phyloP scores from a whole-genome alignment of 352 stramenopile genomes.

The Pythium insidiosum region DNA sequence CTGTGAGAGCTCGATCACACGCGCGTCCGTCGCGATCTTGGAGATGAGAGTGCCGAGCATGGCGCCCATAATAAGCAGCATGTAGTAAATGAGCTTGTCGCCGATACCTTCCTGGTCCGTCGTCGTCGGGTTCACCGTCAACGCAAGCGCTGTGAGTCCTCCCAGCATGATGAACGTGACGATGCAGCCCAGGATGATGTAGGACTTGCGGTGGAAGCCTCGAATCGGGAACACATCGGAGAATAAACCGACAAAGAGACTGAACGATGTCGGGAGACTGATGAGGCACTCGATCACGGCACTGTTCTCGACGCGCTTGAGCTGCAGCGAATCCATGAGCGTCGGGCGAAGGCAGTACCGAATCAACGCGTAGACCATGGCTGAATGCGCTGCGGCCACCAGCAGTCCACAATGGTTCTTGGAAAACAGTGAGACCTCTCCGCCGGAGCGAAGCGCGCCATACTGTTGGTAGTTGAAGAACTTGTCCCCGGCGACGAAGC shows the following conservation, averaged over 20 bases:
- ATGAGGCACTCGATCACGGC: conserved; percentile 63
- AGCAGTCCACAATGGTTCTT: conserved; percentile 43
- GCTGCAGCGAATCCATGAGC: conserved; percentile 54
- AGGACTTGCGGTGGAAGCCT: conserved; percentile 85
- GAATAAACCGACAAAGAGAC: conserved; percentile 82
- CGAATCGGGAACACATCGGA: conserved; percentile 82
- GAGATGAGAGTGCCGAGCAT: conserved; percentile 77
- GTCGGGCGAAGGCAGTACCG: conserved; percentile 58
- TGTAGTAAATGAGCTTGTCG: conserved; percentile 34
- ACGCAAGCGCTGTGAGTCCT: conserved; percentile 30
- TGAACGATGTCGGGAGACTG: conserved; percentile 84
- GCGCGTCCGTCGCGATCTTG: conserved; percentile 80
- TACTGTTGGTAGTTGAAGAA: conserved; percentile 70
- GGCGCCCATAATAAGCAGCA: conserved; percentile 65
- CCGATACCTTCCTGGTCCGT: conserved; percentile 19
- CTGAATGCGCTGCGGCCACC: conserved; percentile 41
- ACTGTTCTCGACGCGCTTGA: conserved; percentile 40
- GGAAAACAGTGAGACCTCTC: conserved; percentile 56
- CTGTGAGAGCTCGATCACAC: conserved; percentile 75
- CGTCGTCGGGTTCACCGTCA: conserved; percentile 35
- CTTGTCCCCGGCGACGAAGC: conserved; percentile 38
- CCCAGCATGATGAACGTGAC: conserved; percentile 45
- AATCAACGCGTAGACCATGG: conserved; percentile 52
- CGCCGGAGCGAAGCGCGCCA: conserved; percentile 48
- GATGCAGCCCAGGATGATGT: conserved; percentile 78